Base-by-base conservation (phyloP, 306 rosid genomes). In the Mucuna pruriens region DNA sequence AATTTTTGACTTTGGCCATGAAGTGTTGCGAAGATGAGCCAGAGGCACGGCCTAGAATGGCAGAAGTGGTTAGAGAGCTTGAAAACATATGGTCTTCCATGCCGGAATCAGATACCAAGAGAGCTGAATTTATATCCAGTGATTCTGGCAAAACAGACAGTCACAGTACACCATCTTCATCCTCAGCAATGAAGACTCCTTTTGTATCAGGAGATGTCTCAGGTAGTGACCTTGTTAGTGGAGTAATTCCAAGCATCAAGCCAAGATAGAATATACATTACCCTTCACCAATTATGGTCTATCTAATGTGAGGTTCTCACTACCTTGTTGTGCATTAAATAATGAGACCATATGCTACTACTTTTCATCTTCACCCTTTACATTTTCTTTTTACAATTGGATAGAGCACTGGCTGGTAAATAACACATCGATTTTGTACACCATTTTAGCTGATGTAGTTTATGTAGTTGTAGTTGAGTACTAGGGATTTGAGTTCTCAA, bases 161-260 rank as follows among this genome's bases (percentile, higher is more conserved):
- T 20, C 46, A 64, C 52, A 72, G 80, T 36, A 64, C 83, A 36
- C 25, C 89, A 26, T 85, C 95, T 80, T 86, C 97, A 70, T 92
- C 99, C 20, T 86, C 94, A 29, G 75, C 87, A 26, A 51, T 75
- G 55, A 88, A 66, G 75, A 86, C 90, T 86, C 84, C 88, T 76
- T 92, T 77, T 58, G 34, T 88, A 78, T 89, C 93, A 17, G 79
- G 86, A 6, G 97, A 96, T 55, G 90, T 86, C 49, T 96, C 98
- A 2, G 92, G 94, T 58, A 94, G 95, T 82, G 85, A 89, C 83
- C 99, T 96, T 71, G 90, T 87, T 54, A 96, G 99, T 84, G 97
- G 90, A 78, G 91, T 83, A 11, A 26, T 89, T 54, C 97, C 98
- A 33, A 87, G 90, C 88, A 96, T 96, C 77, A 87, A 60, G 2